Conservation (phyloP, 129 eudicot genomes). For the Flaveria linearis region DNA sequence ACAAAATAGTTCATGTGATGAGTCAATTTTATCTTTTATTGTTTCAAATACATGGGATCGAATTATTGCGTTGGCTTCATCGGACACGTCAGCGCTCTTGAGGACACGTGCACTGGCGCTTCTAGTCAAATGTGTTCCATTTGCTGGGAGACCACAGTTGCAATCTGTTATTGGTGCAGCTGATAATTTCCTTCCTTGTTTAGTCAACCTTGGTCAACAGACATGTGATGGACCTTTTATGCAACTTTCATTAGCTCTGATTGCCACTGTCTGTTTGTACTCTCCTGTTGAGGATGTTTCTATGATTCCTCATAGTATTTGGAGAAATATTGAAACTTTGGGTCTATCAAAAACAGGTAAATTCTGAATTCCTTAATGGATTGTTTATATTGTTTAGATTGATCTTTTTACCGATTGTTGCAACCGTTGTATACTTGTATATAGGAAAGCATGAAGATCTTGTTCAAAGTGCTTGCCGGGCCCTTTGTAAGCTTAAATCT, state of each 20-base stretch:
- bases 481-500: constrained; percentile 61
- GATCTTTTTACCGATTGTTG: too few species aligned
- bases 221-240: constrained; percentile 70
- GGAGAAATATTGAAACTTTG: constrained; percentile 75
- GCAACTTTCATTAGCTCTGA: constrained; percentile 65
- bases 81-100: constrained; percentile 60
- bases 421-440: not conserved
- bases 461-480: constrained; percentile 64
- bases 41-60: constrained; percentile 79
- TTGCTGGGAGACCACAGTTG: constrained; percentile 55
- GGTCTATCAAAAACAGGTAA: constrained; percentile 65
- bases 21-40: constrained; percentile 47
- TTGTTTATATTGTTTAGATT: not conserved
- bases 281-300: constrained; percentile 79
- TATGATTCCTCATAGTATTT: constrained; percentile 69
- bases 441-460: constrained; percentile 57
- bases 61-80: constrained; percentile 64
- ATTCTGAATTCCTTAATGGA: constrained; percentile 3
- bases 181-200: constrained; percentile 65
- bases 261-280: constrained; percentile 72
- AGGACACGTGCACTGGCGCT: constrained; percentile 66
- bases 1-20: constrained; percentile 34
- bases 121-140: constrained; percentile 66
- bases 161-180: constrained; percentile 74
- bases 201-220: constrained; percentile 53